Evolutionary conservation across 148 eudicot species (phyloP), one percentile per base, ranked within the genome.

Genomic region (Amaranthus hypochondriacus): DNA sequence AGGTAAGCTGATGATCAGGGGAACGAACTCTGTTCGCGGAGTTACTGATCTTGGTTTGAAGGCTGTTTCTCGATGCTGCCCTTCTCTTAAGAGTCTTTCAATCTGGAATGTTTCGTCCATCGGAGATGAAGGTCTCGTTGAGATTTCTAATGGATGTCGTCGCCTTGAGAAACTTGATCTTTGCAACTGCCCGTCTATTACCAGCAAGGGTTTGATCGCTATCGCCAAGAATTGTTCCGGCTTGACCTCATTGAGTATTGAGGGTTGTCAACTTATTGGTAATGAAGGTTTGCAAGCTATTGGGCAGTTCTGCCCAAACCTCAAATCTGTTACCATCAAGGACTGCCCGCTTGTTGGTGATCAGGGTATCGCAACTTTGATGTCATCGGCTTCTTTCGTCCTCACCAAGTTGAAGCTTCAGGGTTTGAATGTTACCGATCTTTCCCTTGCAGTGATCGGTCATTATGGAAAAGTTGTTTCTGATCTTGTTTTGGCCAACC

Each of bases 371-470:
- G 81, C 93, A 10, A 62, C 87, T 54, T 79, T 94, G 70, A 73
- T 92, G 51, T 80, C 92, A 4, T 82, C 88, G 13, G 84, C 93
- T 5, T 62, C 86, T n/a, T 15, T 59, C 15, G 50, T 63, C 6
- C 28, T 94, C 48, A 79, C 81, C 48, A 92, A 87, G 82, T 78
- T 89, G 70, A 92, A 80, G 84, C 83, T 94, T 57, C 96, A 92
- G 62, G 81, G 82, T 48, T 80, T 92, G 81, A 89, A 86, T 74
- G 81, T 94, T 59, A 83, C 84, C 18, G 97, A 92, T 77, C 77
- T 87, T 43, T 88, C 93, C 75, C 93, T 94, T 58, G 98, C 97
- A 61, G 93, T 90, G 48, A 59, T 94, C 9, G 97, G 96, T 12
- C 90, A 87, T 75, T 90, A 89, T 47, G 91, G 98, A n/a, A 81